phyloP scores from a whole-genome alignment of 2,329 filamentous ascomycete genomes.

The Trichophyton rubrum region DNA sequence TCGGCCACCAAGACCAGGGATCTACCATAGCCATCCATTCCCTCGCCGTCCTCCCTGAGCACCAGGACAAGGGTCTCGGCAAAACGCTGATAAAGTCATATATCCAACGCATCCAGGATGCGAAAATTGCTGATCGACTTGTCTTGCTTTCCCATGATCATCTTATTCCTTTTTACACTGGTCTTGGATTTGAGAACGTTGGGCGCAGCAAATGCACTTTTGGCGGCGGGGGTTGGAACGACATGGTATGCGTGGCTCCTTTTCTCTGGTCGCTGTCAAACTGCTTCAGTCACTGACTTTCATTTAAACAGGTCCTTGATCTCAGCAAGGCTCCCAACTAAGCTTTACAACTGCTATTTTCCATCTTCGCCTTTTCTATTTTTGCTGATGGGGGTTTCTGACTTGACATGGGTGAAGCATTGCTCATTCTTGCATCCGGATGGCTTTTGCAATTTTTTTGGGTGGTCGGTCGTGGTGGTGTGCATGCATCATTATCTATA shows the following conservation, averaged over 20 bases:
- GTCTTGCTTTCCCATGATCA: slow-evolving; percentile 66
- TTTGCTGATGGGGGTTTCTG: neutral
- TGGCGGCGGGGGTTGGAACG: slow-evolving; percentile 68
- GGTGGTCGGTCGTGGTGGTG: neutral
- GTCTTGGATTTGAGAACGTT: slow-evolving; percentile 57
- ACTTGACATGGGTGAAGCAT: neutral
- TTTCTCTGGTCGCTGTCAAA: slow-evolving; percentile 14
- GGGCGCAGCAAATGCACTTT: slow-evolving; percentile 60
- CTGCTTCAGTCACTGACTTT: neutral
- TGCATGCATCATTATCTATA: neutral
- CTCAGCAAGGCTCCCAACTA: slow-evolving; percentile 5
- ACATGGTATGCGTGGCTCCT: slow-evolving; percentile 51
- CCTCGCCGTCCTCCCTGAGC: slow-evolving; percentile 62
- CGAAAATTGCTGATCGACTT: slow-evolving; percentile 57
- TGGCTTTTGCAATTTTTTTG: neutral
- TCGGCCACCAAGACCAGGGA: slow-evolving; percentile 62
- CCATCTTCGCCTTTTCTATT: neutral
- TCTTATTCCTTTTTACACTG: slow-evolving; percentile 61
- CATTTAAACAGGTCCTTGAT: slow-evolving; percentile 9
- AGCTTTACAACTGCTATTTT: neutral
- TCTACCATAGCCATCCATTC: slow-evolving; percentile 71
- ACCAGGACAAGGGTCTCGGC: slow-evolving; percentile 63
- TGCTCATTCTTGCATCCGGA: neutral
- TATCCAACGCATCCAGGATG: slow-evolving; percentile 60
- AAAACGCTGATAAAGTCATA: slow-evolving; percentile 63